These are phyloP conservation scores for Alternaria rosae DNA, from an alignment of 2,329 filamentous ascomycete genomes.

Conservation along the genomic window DNA sequence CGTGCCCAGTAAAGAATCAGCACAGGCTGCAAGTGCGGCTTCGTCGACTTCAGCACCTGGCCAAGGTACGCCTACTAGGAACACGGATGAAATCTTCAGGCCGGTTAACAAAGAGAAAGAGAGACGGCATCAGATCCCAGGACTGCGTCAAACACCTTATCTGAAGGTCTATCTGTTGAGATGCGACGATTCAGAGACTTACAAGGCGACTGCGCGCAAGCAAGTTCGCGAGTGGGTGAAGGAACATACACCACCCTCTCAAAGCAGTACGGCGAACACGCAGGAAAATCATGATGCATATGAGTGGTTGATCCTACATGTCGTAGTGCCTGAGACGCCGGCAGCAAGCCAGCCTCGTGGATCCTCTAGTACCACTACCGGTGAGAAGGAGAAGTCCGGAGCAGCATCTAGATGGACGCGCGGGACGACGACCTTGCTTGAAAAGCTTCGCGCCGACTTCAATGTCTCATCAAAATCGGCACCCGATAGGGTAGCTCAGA, in stretches of 20 bases:
- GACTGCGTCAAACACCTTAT: conserved; percentile 90
- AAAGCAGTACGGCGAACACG: conserved; percentile 66
- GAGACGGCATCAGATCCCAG: conserved; percentile 92
- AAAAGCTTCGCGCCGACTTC: conserved; percentile 91
- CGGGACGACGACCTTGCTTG: conserved; percentile 81
- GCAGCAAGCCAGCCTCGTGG: conserved; percentile 79
- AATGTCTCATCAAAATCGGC: conserved; percentile 77
- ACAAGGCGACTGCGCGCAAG: conserved; percentile 80
- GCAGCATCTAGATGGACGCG: conserved; percentile 77
- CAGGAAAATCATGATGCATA: conserved; percentile 96
- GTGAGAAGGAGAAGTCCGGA: conserved; percentile 70
- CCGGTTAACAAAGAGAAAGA: conserved; percentile 51
- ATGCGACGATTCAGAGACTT: conserved; percentile 94
- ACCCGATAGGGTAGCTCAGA: conserved; percentile 81
- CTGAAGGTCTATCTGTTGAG: conserved; percentile 87
- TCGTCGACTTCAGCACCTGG: conserved; percentile 28
- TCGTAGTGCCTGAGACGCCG: conserved; percentile 84
- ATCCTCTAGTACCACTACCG: conserved; percentile 57
- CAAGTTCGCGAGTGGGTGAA: conserved; percentile 93
- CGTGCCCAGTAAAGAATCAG: conserved; percentile 64
- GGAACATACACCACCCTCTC: conserved; percentile 65
- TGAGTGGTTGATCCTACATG: conserved; percentile 93
- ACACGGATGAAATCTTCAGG: conserved; percentile 37
- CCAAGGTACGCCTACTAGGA: conserved; percentile 28
- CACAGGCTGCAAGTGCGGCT: conserved; percentile 41